These are phyloP conservation scores for Cyclanthera cordifolia DNA, from an alignment of 306 rosid species.

Conservation along the genomic window DNA sequence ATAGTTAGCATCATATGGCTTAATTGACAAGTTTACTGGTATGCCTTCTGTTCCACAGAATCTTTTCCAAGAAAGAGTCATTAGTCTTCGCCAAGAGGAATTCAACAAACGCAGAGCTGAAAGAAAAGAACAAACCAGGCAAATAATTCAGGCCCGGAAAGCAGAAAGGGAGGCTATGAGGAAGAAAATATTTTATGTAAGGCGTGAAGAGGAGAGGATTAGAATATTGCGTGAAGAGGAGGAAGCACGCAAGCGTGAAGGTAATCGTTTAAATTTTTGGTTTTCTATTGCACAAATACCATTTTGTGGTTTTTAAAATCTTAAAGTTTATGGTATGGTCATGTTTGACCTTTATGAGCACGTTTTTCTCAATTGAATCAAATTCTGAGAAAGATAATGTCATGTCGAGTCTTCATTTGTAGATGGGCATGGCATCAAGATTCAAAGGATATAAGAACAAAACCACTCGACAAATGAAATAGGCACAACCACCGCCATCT, in stretches of 20 bases:
- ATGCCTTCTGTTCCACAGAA: conserved; percentile 23
- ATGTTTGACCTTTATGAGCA: no score
- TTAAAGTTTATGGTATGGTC: no score
- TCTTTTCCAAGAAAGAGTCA: conserved; percentile 51
- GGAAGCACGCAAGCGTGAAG: conserved; percentile 73
- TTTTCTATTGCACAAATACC: neutral
- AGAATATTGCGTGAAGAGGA: conserved; percentile 60
- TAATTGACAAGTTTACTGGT: neutral
- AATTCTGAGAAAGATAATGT: neutral
- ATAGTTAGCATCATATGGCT: conserved; percentile 13
- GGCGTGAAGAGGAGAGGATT: conserved; percentile 64
- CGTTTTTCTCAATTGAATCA: neutral
- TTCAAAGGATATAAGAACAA: neutral
- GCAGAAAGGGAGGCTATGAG: conserved; percentile 59
- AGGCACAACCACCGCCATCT: neutral
- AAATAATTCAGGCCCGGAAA: conserved; percentile 49
- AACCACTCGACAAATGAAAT: neutral
- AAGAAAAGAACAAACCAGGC: conserved; percentile 54
- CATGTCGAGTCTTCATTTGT: neutral
- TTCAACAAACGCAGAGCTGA: conserved; percentile 50
- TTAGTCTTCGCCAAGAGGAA: conserved; percentile 55
- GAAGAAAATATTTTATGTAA: conserved; percentile 63
- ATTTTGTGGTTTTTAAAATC: no score
- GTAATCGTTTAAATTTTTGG: conserved; percentile 19
- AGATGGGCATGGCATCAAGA: neutral